Evolutionary conservation across 2,329 filamentous ascomycete species (phyloP).

Genomic region (Talaromyces verruculosus): DNA sequence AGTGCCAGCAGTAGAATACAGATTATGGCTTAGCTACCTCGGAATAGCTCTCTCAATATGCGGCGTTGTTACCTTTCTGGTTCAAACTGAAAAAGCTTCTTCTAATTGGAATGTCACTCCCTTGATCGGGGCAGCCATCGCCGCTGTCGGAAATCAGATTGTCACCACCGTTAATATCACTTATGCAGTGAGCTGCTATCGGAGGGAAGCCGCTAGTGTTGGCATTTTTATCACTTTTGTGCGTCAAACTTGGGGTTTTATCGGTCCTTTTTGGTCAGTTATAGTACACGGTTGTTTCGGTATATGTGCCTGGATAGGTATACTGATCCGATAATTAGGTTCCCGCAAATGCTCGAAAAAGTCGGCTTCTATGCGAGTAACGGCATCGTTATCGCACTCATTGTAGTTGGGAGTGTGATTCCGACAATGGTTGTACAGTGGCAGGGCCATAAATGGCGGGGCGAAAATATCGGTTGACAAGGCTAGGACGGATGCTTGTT

Average conservation of each 20-base stretch:
- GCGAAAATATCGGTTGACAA: not conserved
- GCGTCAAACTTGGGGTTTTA: slow-evolving; percentile 56
- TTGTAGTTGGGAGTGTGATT: slow-evolving; percentile 32
- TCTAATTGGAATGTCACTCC: slow-evolving; percentile 58
- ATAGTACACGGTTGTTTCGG: slow-evolving; percentile 28
- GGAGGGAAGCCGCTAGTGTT: slow-evolving; percentile 54
- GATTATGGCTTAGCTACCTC: slow-evolving; percentile 57
- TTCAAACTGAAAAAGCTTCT: slow-evolving; percentile 45
- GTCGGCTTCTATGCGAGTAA: slow-evolving; percentile 34
- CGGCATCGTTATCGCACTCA: slow-evolving; percentile 30
- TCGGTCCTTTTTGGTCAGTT: slow-evolving; percentile 33
- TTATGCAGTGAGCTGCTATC: slow-evolving; percentile 60
- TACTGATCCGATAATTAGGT: not conserved
- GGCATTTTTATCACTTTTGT: slow-evolving; percentile 62
- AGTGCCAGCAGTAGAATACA: not conserved
- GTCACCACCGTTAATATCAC: slow-evolving; percentile 62
- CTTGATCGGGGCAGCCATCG: slow-evolving; percentile 54
- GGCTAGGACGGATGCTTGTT: not conserved
- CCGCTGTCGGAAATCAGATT: slow-evolving; percentile 59
- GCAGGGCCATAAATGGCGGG: not conserved
- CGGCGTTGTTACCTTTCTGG: slow-evolving; percentile 56
- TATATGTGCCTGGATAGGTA: slow-evolving; percentile 16
- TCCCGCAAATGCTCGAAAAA: slow-evolving; percentile 36
- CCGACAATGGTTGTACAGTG: slow-evolving; percentile 31
- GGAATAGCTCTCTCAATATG: slow-evolving; percentile 53